A percentile compares a stretch with the other conserved stretches of the same genome.
Conservation (phyloP, 768 basidiomycete genomes). For the Coprinopsis sp. region DNA sequence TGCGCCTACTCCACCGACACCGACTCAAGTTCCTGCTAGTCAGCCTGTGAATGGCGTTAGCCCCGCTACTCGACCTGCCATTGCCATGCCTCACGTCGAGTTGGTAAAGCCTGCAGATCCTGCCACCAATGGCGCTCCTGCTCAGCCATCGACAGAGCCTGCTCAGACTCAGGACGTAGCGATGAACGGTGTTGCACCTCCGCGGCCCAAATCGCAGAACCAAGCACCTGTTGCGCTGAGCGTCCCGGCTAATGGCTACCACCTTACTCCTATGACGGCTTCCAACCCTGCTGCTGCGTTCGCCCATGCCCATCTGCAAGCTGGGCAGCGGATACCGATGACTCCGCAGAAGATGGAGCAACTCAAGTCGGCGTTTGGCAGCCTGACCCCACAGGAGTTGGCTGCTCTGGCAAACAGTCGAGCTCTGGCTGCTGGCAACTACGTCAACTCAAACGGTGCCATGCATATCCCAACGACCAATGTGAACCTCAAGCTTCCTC, state of each 20-base stretch:
- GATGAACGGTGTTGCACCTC: conserved; percentile 19
- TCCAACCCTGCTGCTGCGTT: conserved; percentile 32
- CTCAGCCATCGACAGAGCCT: conserved; percentile 21
- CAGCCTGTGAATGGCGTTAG: conserved; percentile 32
- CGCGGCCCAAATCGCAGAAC: conserved; percentile 44
- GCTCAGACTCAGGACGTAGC: conserved; percentile 16
- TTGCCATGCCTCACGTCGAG: conserved; percentile 46
- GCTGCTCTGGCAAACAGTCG: conserved; percentile 27
- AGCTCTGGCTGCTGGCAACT: conserved; percentile 15
- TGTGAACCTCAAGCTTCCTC: conserved; percentile 34
- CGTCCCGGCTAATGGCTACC: conserved; percentile 44
- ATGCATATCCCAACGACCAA: conserved; percentile 30
- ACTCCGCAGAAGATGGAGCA: conserved; percentile 57
- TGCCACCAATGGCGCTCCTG: conserved; percentile 29
- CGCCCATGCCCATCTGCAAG: conserved; percentile 27
- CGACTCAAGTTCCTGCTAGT: conserved; percentile 26
- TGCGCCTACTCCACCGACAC: conserved; percentile 34
- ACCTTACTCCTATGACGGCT: conserved; percentile 35
- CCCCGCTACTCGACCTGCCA: conserved; percentile 31
- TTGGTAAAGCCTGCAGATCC: conserved; percentile 31
- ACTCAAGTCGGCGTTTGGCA: conserved; percentile 52
- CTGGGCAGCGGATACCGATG: conserved; percentile 36
- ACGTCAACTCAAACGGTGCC: conserved; percentile 22
- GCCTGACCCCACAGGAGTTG: conserved; percentile 34
- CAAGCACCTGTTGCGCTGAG: conserved; percentile 24